Conservation (phyloP, 371 early-diverging fungal species). For the Rhizopus stolonifer region DNA sequence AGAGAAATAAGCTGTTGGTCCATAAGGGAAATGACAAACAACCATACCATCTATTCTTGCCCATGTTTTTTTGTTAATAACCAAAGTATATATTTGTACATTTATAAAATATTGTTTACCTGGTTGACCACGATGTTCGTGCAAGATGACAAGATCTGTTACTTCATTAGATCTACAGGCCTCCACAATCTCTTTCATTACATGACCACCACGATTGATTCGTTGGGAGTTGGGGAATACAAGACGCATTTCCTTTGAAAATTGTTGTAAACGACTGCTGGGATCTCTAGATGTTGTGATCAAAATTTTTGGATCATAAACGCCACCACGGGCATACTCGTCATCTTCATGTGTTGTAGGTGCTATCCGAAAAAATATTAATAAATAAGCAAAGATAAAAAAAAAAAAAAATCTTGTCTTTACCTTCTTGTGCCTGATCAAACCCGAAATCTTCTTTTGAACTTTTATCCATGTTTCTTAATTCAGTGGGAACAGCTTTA, state of each 20-base stretch:
- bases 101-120: slow-evolving; percentile 41
- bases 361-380: too few species aligned
- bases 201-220: slow-evolving; percentile 97
- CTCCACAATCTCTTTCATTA: slow-evolving; percentile 94
- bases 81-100: too few species aligned
- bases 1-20: slow-evolving; percentile 97
- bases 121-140: slow-evolving; percentile 98
- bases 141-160: slow-evolving; percentile 94
- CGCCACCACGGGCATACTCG: slow-evolving; percentile 94
- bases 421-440: slow-evolving; percentile 88
- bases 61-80: too few species aligned
- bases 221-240: slow-evolving; percentile 97
- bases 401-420: neutral
- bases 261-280: slow-evolving; percentile 89
- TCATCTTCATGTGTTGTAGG: slow-evolving; percentile 90
- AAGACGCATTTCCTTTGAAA: slow-evolving; percentile 97
- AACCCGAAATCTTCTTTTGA: slow-evolving; percentile 78
- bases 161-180: slow-evolving; percentile 94
- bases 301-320: slow-evolving; percentile 92
- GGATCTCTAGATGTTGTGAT: slow-evolving; percentile 97
- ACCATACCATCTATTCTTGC: slow-evolving; percentile 96
- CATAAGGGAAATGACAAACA: slow-evolving; percentile 96
- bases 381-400: too few species aligned
- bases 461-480: slow-evolving; percentile 74
- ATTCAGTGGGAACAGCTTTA: slow-evolving; percentile 80